Evolutionary conservation across 495 filamentous ascomycete species (phyloP).

Genomic region (Penicillium robsamsonii): DNA sequence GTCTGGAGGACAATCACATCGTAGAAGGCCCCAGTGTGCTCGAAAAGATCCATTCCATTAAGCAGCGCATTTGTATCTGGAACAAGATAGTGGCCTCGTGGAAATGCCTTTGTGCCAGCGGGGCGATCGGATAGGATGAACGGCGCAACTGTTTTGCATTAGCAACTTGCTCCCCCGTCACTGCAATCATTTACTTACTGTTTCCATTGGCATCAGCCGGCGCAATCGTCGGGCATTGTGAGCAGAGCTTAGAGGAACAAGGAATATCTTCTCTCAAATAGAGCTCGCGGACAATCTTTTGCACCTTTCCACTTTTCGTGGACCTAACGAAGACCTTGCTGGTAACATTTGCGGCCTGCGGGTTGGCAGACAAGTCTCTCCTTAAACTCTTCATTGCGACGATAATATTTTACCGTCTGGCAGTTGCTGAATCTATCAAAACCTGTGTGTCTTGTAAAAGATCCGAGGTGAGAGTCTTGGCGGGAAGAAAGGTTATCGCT

Average conservation of each 20-base stretch:
- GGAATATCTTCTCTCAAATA: slow-evolving; percentile 96
- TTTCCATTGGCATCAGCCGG: slow-evolving; percentile 76
- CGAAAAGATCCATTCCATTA: slow-evolving; percentile 94
- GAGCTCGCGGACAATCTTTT: slow-evolving; percentile 95
- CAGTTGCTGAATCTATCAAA: slow-evolving; percentile 1
- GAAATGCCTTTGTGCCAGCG: slow-evolving; percentile 74
- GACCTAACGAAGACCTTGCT: slow-evolving; percentile 94
- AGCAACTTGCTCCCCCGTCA: slow-evolving; percentile 19
- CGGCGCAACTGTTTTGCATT: slow-evolving; percentile 57
- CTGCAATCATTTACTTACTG: slow-evolving; percentile 44
- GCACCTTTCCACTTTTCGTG: slow-evolving; percentile 90
- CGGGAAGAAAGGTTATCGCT: slow-evolving; percentile 24
- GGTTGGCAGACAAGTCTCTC: slow-evolving; percentile 65
- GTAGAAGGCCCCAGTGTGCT: slow-evolving; percentile 86
- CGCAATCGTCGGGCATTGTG: slow-evolving; percentile 63
- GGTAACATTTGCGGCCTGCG: slow-evolving; percentile 70
- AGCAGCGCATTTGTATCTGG: slow-evolving; percentile 96
- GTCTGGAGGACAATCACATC: slow-evolving; percentile 95
- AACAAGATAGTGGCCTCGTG: slow-evolving; percentile 88
- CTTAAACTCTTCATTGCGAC: slow-evolving; percentile 85
- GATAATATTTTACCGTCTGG: slow-evolving; percentile 18
- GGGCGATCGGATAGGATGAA: slow-evolving; percentile 87
- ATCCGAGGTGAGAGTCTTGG: slow-evolving; percentile 24
- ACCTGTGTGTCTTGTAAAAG: slow-evolving; percentile 17
- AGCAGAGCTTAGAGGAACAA: slow-evolving; percentile 90